phyloP scores from a whole-genome alignment of 257 asterid genomes.

The Forsythia viridissima region DNA sequence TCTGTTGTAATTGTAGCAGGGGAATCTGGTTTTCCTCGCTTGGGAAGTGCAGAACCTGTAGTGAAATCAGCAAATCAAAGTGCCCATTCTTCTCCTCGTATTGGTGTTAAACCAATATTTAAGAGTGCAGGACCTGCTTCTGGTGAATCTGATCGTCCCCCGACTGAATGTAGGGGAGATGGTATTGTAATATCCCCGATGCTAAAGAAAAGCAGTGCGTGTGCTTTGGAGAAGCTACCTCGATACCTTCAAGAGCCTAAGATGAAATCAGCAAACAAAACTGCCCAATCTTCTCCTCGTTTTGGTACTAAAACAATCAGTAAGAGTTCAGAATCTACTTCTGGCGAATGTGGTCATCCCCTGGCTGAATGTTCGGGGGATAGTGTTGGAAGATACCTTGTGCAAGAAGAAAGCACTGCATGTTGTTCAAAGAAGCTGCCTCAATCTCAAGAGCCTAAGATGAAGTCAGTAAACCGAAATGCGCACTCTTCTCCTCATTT shows the following conservation, averaged over 20 bases:
- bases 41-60: not conserved
- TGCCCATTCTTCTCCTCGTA: slow-evolving; percentile 15
- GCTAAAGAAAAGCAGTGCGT: slow-evolving; percentile 36
- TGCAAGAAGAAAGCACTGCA: not conserved
- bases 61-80: slow-evolving; percentile 17
- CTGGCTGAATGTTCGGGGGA: slow-evolving; percentile 15
- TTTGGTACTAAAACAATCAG: slow-evolving; percentile 22
- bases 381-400: slow-evolving; percentile 4
- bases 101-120: not conserved
- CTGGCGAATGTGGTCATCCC: slow-evolving; percentile 9
- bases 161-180: slow-evolving; percentile 22
- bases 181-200: slow-evolving; percentile 33
- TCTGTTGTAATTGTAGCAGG: slow-evolving; percentile 12
- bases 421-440: not conserved
- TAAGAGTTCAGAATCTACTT: slow-evolving; percentile 24
- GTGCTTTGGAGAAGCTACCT: slow-evolving; percentile 15
- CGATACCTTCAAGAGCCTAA: slow-evolving; percentile 30
- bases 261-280: slow-evolving; percentile 31
- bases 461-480: slow-evolving; percentile 23
- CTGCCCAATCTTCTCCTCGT: slow-evolving; percentile 39
- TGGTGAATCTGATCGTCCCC: slow-evolving; percentile 12
- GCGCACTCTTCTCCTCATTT: slow-evolving; percentile 19
- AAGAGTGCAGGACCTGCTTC: slow-evolving; percentile 9
- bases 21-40: not conserved
- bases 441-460: slow-evolving; percentile 28